Evolutionary conservation across 1,284 basidiomycete genomes (phyloP).

Genomic region (Vanrija humicola): DNA sequence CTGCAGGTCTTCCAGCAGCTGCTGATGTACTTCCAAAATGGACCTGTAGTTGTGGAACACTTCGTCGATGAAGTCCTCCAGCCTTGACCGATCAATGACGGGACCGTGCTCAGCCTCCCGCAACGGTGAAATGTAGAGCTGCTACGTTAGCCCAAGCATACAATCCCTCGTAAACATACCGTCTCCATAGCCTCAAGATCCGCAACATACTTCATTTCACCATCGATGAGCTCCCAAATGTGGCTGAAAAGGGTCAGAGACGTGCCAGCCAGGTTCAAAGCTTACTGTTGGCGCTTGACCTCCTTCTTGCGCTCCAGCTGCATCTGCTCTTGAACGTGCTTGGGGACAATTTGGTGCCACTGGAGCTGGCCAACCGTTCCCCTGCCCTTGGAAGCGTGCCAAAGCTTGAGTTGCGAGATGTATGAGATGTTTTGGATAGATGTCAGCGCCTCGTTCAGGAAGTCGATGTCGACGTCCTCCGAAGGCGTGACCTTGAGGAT

Average conservation of each 20-base stretch:
- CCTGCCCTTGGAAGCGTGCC: conserved; percentile 77
- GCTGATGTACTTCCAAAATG: conserved; percentile 65
- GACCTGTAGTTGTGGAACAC: conserved; percentile 80
- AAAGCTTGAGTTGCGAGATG: conserved; percentile 73
- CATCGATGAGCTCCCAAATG: conserved; percentile 92
- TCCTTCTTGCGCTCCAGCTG: conserved; percentile 60
- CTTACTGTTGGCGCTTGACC: conserved; percentile 76
- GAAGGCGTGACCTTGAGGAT: conserved; percentile 73
- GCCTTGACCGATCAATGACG: conserved; percentile 66
- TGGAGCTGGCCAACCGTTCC: conserved; percentile 69
- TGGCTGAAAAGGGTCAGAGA: conserved; percentile 50
- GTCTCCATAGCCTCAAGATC: conserved; percentile 85
- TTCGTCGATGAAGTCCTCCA: conserved; percentile 76
- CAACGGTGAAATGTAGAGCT: conserved; percentile 63
- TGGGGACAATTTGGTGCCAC: conserved; percentile 80
- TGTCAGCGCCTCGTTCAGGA: conserved; percentile 66
- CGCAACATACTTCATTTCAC: conserved; percentile 90
- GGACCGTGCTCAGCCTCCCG: conserved; percentile 64
- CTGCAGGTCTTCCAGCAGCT: conserved; percentile 77
- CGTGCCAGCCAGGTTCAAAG: conserved; percentile 38
- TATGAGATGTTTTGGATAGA: conserved; percentile 72
- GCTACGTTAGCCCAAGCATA: background rate
- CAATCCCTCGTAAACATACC: conserved; percentile 50
- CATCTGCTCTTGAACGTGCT: conserved; percentile 61
- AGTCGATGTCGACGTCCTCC: conserved; percentile 75